phyloP scores from a whole-genome alignment of 805 yeast species.

The Ogataea populi-albae region DNA sequence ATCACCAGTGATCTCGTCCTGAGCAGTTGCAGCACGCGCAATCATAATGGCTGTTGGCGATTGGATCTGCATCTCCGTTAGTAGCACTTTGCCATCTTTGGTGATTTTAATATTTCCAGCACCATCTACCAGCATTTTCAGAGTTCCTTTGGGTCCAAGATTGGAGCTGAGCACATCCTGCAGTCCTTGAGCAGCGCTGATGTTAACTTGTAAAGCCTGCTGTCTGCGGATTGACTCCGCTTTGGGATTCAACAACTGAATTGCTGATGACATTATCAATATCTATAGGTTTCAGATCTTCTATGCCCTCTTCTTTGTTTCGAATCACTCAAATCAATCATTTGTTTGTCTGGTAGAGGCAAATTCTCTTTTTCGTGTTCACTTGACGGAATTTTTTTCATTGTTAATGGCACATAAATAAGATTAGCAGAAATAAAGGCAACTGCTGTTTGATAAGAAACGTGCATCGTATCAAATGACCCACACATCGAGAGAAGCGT shows the following conservation, averaged over 20 bases:
- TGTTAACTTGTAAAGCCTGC: constrained; percentile 94
- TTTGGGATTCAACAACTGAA: constrained; percentile 92
- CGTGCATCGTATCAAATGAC: too few species aligned
- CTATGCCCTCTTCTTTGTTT: background rate
- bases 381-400: background rate
- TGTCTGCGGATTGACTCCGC: constrained; percentile 96
- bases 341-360: too few species aligned
- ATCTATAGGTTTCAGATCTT: too few species aligned
- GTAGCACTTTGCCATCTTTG: constrained; percentile 91
- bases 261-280: constrained; percentile 57
- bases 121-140: constrained; percentile 96
- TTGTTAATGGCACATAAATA: background rate
- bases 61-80: constrained; percentile 96
- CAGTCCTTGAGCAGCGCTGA: constrained; percentile 93
- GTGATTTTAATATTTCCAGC: constrained; percentile 93
- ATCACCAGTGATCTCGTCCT: constrained; percentile 98
- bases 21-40: constrained; percentile 98
- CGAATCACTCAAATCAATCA: background rate
- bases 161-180: constrained; percentile 90
- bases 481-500: too few species aligned
- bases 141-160: constrained; percentile 94
- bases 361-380: background rate
- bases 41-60: constrained; percentile 87
- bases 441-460: too few species aligned
- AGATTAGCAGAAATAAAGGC: background rate